phyloP scores from a whole-genome alignment of 2,329 filamentous ascomycete species.

The Volutella citrinella region DNA sequence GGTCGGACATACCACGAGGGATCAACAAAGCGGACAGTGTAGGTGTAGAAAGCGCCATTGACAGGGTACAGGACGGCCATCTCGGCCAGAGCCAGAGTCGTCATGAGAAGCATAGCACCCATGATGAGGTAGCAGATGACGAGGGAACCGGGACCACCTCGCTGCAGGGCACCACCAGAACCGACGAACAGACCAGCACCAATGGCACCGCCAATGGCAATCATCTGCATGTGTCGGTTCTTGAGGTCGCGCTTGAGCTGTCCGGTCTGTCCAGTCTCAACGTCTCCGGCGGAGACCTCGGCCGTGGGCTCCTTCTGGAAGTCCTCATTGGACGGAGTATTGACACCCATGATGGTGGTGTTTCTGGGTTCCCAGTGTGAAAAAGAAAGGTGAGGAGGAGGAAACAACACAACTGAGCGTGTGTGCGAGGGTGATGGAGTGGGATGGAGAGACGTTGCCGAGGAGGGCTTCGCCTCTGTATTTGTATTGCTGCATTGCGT shows the following conservation, averaged over 20 bases:
- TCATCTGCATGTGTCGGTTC: conserved; percentile 90
- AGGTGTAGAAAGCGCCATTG: conserved; percentile 87
- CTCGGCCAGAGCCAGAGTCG: conserved; percentile 87
- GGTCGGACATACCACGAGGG: conserved; percentile 65
- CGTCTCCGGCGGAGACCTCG: conserved; percentile 3
- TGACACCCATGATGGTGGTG: conserved; percentile 8
- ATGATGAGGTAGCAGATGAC: conserved; percentile 76
- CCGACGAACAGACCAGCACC: conserved; percentile 85
- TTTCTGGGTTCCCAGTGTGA: too few relatives aligned
- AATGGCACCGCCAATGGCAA: conserved; percentile 66
- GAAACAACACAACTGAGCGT: too few relatives aligned
- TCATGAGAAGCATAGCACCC: conserved; percentile 85
- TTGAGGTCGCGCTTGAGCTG: conserved; percentile 61
- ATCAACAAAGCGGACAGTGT: conserved; percentile 87
- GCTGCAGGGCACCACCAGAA: conserved; percentile 67
- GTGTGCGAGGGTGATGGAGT: too few relatives aligned
- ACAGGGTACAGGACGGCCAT: conserved; percentile 88
- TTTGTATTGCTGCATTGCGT: too few relatives aligned
- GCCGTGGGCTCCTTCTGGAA: conserved; percentile 9
- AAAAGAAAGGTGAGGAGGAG: too few relatives aligned
- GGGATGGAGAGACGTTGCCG: too few relatives aligned
- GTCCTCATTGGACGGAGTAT: conserved; percentile 7
- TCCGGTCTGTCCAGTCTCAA: conserved; percentile 16
- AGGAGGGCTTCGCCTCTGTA: too few relatives aligned
- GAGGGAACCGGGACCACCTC: conserved; percentile 75